phyloP scores from a whole-genome alignment of 1,284 basidiomycete genomes.

The Naganishia cerealis region DNA sequence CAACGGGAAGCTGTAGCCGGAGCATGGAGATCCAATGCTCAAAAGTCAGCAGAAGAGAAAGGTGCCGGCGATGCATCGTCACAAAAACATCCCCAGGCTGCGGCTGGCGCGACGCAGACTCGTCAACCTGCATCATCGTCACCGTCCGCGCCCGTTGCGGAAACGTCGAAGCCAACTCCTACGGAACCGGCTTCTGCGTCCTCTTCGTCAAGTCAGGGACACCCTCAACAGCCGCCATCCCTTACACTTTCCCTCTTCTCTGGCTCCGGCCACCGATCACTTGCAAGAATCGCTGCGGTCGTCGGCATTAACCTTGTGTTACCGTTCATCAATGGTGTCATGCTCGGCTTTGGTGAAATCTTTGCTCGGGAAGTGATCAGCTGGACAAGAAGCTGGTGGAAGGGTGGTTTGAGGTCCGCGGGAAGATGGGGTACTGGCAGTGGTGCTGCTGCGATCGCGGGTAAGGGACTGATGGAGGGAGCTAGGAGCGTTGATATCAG shows the following conservation, averaged over 20 bases:
- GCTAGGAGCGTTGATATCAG: conserved; percentile 22
- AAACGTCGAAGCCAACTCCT: background rate
- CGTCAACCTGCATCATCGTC: background rate
- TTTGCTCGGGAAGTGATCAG: conserved; percentile 84
- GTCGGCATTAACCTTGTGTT: conserved; percentile 87
- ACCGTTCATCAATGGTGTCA: conserved; percentile 95
- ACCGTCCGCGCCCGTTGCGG: background rate
- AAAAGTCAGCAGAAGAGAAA: conserved; percentile 28
- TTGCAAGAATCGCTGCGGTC: conserved; percentile 73
- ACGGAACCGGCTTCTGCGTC: background rate
- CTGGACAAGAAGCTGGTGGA: conserved; percentile 60
- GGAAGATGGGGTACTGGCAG: conserved; percentile 16
- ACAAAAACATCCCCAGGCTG: conserved; percentile 18
- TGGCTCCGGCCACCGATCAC: conserved; percentile 71
- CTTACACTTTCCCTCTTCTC: conserved; percentile 77
- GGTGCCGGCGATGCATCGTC: conserved; percentile 12
- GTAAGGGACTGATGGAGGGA: conserved; percentile 17
- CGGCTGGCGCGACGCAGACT: conserved; percentile 1
- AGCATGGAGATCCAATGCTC: conserved; percentile 21
- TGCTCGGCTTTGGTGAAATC: conserved; percentile 97
- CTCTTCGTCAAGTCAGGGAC: conserved; percentile 12
- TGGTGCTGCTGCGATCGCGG: conserved; percentile 12
- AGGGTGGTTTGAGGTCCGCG: conserved; percentile 37
- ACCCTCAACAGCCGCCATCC: conserved; percentile 55
- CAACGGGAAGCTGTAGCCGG: conserved; percentile 28